Evolutionary conservation across 176 grass and related monocot genomes (phyloP), one percentile per base, ranked within the genome.

Genomic region (Cenchrus purpureus): DNA sequence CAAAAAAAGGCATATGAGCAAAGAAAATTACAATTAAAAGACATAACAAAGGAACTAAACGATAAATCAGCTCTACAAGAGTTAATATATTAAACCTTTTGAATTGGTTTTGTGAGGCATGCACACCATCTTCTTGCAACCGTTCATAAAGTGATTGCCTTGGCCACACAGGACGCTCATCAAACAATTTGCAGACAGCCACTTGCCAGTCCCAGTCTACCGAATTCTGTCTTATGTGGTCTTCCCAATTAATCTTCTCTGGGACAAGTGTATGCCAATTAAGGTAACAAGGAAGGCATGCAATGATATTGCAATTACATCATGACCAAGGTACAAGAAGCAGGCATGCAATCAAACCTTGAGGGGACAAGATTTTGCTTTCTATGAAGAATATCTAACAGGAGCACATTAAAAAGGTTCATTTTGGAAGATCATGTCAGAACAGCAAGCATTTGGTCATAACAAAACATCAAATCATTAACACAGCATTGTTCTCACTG

Each of bases 111-210:
- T 88, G 74, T 84, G 96, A 95, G 60, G 95, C 86, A 28, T 94
- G 80, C 45, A 78, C 59, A 44, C 88, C 84, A 88, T 90, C 90
- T 74, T 95, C 88, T 67, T 74, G 65, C 65, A 98, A 88, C 25
- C 92, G 77, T 37, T 98, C 89, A 85, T 92, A 87, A 82, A 98
- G 90, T 83, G 96, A 98, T 79, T 89, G 91, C 80, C 91, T 95
- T 69, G 91, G 89, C 93, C 96, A 98, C 78, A 98, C 89, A 70
- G 93, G 96, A 54, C 83, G 92, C 75, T 98, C 88, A 15, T 98
- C 93, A 61, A 98, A 98, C 78, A 98, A 81, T 92, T 98, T 95
- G 78, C 87, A 94, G 57, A 98, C 88, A 78, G 89, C 91, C 79
- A 89, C 74, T 67, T 95, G 97, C 84, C 63, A 91, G 56, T 83